Evolutionary conservation across 495 filamentous ascomycete genomes (phyloP).

Genomic region (Podospora pseudocomata): DNA sequence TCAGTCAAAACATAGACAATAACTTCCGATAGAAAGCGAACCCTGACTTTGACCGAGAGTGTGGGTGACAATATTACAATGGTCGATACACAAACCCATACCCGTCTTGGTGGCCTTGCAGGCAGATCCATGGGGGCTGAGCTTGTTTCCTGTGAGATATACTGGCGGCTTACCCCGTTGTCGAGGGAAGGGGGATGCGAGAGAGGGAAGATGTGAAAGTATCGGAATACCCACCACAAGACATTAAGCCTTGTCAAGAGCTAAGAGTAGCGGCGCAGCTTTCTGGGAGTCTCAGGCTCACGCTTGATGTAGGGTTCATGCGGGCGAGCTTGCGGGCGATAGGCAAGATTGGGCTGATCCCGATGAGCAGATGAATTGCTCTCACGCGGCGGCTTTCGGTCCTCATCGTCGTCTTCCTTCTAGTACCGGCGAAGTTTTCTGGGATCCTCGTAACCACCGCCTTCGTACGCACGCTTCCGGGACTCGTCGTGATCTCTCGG

Average conservation of each 20-base stretch:
- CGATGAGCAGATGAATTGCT: not conserved
- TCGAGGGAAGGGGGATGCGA: slow-evolving; percentile 31
- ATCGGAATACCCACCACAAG: slow-evolving; percentile 47
- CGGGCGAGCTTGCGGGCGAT: not conserved
- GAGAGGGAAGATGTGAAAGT: slow-evolving; percentile 27
- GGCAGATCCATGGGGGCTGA: not conserved
- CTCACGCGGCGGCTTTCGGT: not conserved
- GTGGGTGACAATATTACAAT: not conserved
- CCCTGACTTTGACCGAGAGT: not conserved
- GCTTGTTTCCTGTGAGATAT: slow-evolving; percentile 3
- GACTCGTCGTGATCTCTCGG: slow-evolving; percentile 54
- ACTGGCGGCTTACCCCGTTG: slow-evolving; percentile 2
- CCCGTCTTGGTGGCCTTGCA: not conserved
- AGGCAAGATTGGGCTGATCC: not conserved
- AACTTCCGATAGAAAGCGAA: not conserved
- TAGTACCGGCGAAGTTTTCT: slow-evolving; percentile 76
- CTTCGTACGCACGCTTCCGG: slow-evolving; percentile 60
- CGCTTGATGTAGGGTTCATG: slow-evolving; percentile 19
- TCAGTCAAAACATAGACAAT: not conserved
- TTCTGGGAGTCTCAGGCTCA: slow-evolving; percentile 63
- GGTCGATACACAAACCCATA: not conserved
- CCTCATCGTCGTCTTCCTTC: slow-evolving; percentile 29
- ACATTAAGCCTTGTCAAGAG: slow-evolving; percentile 17
- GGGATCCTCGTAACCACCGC: slow-evolving; percentile 70
- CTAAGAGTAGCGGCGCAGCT: slow-evolving; percentile 67